These are phyloP conservation scores for Pseudoperonospora humuli DNA, from an alignment of 352 stramenopile genomes.

Conservation along the genomic window DNA sequence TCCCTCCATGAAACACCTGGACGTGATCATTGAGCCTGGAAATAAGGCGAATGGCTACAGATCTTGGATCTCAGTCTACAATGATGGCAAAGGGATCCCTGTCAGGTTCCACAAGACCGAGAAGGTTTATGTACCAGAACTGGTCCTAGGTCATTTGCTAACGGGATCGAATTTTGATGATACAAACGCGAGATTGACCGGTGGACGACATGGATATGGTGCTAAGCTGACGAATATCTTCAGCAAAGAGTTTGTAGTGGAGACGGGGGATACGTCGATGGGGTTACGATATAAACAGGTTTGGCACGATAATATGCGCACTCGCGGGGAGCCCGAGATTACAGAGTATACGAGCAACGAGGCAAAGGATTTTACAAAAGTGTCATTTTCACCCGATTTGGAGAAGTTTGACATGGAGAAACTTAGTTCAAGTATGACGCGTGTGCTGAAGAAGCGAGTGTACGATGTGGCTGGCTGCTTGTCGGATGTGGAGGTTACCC, in stretches of 20 bases:
- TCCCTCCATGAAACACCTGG: conserved; percentile 60
- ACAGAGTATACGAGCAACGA: conserved; percentile 66
- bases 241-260: conserved; percentile 96
- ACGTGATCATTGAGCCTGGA: conserved; percentile 63
- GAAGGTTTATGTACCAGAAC: conserved; percentile 95
- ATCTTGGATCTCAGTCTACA: conserved; percentile 94
- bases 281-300: conserved; percentile 86
- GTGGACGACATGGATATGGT: conserved; percentile 92
- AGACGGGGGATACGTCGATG: conserved; percentile 91
- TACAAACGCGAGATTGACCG: conserved; percentile 94
- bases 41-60: conserved; percentile 44
- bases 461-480: conserved; percentile 98
- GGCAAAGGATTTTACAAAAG: conserved; percentile 92
- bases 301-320: conserved; percentile 96
- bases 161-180: conserved; percentile 99
- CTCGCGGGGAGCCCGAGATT: conserved; percentile 79
- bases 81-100: conserved; percentile 97
- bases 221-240: conserved; percentile 99
- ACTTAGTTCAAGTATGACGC: conserved; percentile 91
- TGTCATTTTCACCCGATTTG: conserved; percentile 97
- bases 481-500: conserved; percentile 87
- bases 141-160: conserved; percentile 98
- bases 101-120: conserved; percentile 96
- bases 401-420: conserved; percentile 93
- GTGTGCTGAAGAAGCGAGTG: conserved; percentile 94